Evolutionary conservation across 2,329 filamentous ascomycete genomes (phyloP).

Genomic region (Akanthomyces dipterigenus): DNA sequence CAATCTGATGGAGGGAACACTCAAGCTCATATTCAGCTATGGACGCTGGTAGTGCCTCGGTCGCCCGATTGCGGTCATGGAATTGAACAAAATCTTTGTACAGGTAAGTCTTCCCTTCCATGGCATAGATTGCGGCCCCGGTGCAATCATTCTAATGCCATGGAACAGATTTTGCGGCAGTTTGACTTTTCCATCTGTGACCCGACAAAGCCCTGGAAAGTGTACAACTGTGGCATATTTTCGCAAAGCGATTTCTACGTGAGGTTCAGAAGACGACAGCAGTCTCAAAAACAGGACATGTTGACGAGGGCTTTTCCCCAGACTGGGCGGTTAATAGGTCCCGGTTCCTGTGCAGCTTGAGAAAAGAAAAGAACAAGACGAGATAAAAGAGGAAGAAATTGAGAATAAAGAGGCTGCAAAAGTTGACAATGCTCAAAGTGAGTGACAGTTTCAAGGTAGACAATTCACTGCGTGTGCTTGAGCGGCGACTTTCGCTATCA

Average conservation of each 20-base stretch:
- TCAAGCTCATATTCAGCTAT: constrained; percentile 34
- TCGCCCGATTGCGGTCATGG: constrained; percentile 30
- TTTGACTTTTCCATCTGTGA: constrained; percentile 27
- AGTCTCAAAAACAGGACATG: not conserved
- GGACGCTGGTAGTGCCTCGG: constrained; percentile 34
- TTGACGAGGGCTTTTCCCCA: too few relatives aligned
- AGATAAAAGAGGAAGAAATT: too few relatives aligned
- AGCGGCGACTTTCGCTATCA: too few relatives aligned
- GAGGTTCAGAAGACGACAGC: not conserved
- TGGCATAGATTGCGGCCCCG: not conserved
- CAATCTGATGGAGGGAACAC: constrained; percentile 27
- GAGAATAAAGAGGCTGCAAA: too few relatives aligned
- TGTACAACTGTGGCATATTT: constrained; percentile 25
- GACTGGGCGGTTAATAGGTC: too few relatives aligned
- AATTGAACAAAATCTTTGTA: constrained; percentile 33
- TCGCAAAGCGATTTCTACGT: constrained; percentile 23
- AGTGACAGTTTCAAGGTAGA: too few relatives aligned
- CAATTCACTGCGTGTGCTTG: too few relatives aligned
- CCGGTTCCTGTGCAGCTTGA: too few relatives aligned
- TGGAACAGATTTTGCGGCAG: constrained; percentile 22
- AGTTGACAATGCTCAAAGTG: too few relatives aligned
- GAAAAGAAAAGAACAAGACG: too few relatives aligned
- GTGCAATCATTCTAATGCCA: constrained; percentile 17
- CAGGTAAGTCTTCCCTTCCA: constrained; percentile 25
- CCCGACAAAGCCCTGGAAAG: constrained; percentile 25